A percentile compares a stretch with the other conserved stretches of the same genome.
Conservation (phyloP, 768 basidiomycete genomes). For the Nevesoporus exiguus region DNA sequence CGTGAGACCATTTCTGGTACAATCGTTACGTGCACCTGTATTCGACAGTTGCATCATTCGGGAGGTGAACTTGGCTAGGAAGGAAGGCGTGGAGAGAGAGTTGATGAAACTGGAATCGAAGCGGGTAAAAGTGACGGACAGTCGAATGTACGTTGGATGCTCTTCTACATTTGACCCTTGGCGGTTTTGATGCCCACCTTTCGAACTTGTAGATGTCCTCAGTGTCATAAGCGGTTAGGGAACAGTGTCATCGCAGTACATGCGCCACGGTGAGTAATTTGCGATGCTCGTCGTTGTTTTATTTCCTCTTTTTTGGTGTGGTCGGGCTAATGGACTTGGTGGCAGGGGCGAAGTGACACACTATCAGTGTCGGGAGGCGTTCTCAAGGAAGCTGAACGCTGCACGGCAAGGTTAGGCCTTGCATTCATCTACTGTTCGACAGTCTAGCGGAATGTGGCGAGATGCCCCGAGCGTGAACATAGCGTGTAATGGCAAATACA, state of each 20-base stretch:
- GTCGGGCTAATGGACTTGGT: not conserved
- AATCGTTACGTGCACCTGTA: constrained; percentile 60
- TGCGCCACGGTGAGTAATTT: constrained; percentile 64
- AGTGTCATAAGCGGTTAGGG: constrained; percentile 92
- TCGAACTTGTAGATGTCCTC: constrained; percentile 67
- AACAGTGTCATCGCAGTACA: constrained; percentile 94
- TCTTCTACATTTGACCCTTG: not conserved
- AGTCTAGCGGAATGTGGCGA: not conserved
- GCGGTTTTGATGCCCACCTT: not conserved
- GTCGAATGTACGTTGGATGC: constrained; percentile 72
- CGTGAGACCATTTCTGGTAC: constrained; percentile 72
- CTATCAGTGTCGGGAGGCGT: constrained; percentile 90
- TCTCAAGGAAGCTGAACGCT: constrained; percentile 54
- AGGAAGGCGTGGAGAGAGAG: constrained; percentile 69
- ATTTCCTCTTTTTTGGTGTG: not conserved
- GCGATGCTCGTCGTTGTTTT: not conserved
- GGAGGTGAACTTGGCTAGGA: constrained; percentile 67
- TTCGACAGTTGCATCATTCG: constrained; percentile 70
- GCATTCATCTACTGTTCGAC: not conserved
- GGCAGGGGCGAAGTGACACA: constrained; percentile 92
- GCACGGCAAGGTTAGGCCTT: constrained; percentile 13
- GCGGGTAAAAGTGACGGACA: constrained; percentile 87
- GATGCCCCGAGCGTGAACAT: not conserved
- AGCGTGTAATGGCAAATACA: not conserved
- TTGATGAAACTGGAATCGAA: constrained; percentile 76